Base-by-base conservation (phyloP, 257 asterid species). In the Schizonepeta tenuifolia region DNA sequence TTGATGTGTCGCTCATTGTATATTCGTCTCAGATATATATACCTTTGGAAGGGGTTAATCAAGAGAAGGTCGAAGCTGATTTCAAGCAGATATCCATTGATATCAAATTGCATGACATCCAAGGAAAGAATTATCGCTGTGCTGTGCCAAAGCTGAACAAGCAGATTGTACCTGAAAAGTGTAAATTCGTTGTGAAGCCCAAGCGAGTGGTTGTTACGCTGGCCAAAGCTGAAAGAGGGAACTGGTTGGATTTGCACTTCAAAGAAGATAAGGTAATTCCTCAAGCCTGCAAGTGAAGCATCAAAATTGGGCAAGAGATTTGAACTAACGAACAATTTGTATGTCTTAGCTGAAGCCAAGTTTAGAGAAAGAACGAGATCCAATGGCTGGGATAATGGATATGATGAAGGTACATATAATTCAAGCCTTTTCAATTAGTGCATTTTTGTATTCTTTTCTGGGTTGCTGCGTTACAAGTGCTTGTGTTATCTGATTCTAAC, bases 331-430 rank as follows among this genome's bases (percentile, higher is more conserved):
- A 6, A 15, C 47, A 24, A 51, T 26, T 73, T 20, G 2, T 69
- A 38, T 79, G 59, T 60, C 73, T 56, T 74, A 91, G 97, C 69
- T 91, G 62, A 89, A 86, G 80, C 93, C 96, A 8, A 86, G 72
- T 69, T 59, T 91, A 41, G 93, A 85, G 68, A 89, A 87, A 72
- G 89, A 86, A 22, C 74, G 82, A 50, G 97, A 91, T 78, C 97
- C 96, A 12, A 89, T 91, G 97, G 91, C 97, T 60, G 96, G 97
- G 61, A 87, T 91, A 69, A 91, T 91, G 97, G 96, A 80, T 79
- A 64, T 91, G 82, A 91, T 91, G 97, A 91, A 91, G 97, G 97
- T 89, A 81, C 6, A 7, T 2, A 2, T 10, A 5, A n/a, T n/a
- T n/a, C n/a, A 1, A 11, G 53, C 36, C 12, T 40, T 6, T 0